Percentiles rank a stretch among this genome's conserved stretches.
Evolutionary conservation across 257 asterid genomes (phyloP).

Genomic region (Plectranthus barbatus): DNA sequence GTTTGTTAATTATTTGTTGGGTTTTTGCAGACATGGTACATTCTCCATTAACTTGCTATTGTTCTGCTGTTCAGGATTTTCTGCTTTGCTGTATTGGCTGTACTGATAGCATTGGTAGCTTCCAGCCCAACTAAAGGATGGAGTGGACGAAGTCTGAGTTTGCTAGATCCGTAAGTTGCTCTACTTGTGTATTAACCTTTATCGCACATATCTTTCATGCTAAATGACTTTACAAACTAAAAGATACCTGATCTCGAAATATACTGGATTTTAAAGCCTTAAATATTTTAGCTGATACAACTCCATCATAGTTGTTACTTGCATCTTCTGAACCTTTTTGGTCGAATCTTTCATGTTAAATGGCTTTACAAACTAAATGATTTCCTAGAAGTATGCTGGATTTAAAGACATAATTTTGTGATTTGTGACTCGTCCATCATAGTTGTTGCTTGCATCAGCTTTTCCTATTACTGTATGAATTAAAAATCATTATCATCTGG

Average conservation of each 20-base stretch:
- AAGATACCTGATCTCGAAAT: no score
- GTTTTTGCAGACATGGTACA: neutral
- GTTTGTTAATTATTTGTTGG: neutral
- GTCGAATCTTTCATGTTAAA: no score
- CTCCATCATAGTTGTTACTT: no score
- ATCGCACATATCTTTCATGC: neutral
- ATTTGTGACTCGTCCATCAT: no score
- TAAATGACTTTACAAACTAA: no score
- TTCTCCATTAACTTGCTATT: neutral
- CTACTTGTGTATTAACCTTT: neutral
- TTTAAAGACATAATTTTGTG: no score
- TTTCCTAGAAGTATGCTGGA: no score
- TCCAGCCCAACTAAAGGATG: slow-evolving; percentile 99
- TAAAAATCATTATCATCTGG: neutral
- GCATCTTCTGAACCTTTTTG: no score
- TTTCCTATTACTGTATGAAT: neutral
- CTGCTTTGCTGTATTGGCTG: slow-evolving; percentile 62
- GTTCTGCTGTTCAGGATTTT: slow-evolving; percentile 53
- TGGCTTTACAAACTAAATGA: no score
- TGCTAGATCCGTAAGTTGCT: slow-evolving; percentile 90
- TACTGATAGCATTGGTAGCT: slow-evolving; percentile 84
- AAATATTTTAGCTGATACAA: no score
- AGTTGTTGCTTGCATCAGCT: neutral
- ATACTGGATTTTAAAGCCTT: no score
- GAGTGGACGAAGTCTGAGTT: slow-evolving; percentile 98